Percentiles rank a stretch among this genome's conserved stretches.
Conservation (phyloP, 2,329 filamentous ascomycete species). For the Sporothrix humicola region DNA sequence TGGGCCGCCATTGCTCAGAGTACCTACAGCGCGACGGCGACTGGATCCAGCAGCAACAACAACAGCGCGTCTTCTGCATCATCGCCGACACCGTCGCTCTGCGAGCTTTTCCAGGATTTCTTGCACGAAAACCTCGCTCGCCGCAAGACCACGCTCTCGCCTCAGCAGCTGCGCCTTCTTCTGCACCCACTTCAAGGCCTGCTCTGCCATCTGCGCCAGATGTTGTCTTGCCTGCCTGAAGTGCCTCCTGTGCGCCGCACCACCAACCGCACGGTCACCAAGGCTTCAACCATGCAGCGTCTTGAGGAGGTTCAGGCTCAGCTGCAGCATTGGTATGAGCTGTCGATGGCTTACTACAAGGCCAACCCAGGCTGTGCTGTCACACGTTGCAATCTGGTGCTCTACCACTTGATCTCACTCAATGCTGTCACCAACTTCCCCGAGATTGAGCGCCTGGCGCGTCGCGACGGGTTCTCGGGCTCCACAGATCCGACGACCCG, state of each 20-base stretch:
- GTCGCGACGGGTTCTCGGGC: constrained; percentile 59
- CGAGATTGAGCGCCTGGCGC: constrained; percentile 69
- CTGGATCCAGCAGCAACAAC: neutral
- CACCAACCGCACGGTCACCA: constrained; percentile 57
- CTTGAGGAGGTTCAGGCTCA: constrained; percentile 69
- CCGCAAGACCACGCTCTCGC: constrained; percentile 51
- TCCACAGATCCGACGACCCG: constrained; percentile 54
- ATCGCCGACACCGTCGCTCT: constrained; percentile 62
- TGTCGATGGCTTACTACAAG: constrained; percentile 63
- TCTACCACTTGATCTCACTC: constrained; percentile 73
- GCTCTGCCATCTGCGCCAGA: constrained; percentile 67
- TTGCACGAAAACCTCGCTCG: constrained; percentile 65
- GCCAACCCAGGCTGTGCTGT: constrained; percentile 62
- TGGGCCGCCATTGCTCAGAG: constrained; percentile 67
- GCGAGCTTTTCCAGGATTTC: constrained; percentile 71
- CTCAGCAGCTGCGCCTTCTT: constrained; percentile 68
- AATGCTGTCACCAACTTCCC: constrained; percentile 71
- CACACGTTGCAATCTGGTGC: constrained; percentile 68
- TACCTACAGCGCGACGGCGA: constrained; percentile 56
- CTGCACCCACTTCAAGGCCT: constrained; percentile 71
- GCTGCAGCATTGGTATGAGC: constrained; percentile 69
- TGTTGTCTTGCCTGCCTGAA: constrained; percentile 69
- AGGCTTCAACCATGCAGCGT: constrained; percentile 63
- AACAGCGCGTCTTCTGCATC: constrained; percentile 45
- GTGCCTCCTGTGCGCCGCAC: constrained; percentile 50